A percentile compares a stretch with the other conserved stretches of the same genome.
Conservation (phyloP, 345 rosid genomes). For the Microcos paniculata region DNA sequence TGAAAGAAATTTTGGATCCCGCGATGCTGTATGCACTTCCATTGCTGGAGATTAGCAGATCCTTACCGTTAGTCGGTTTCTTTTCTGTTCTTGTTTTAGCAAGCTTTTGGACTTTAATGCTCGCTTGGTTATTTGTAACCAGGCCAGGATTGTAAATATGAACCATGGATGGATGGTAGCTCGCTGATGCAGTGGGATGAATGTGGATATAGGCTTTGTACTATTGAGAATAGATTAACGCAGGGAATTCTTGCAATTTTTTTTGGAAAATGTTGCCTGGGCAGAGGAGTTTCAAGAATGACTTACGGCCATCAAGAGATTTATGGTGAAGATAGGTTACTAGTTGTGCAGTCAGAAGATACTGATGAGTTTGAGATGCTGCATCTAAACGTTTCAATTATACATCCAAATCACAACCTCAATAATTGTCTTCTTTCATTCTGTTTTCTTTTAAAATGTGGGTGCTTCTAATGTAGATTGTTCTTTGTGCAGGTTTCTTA, state of each 20-base stretch:
- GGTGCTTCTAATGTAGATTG: conserved; percentile 28
- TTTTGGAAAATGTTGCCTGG: conserved; percentile 93
- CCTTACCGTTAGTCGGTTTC: conserved; percentile 55
- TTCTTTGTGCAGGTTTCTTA: conserved; percentile 70
- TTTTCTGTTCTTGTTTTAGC: not conserved
- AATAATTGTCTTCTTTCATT: conserved; percentile 11
- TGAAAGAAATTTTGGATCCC: conserved; percentile 66
- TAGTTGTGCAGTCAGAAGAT: conserved; percentile 97
- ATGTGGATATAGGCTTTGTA: conserved; percentile 85
- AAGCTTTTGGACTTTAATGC: not conserved
- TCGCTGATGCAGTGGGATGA: conserved; percentile 96
- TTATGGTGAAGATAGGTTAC: conserved; percentile 94
- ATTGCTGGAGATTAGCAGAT: conserved; percentile 88
- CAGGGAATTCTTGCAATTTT: conserved; percentile 91
- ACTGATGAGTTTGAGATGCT: conserved; percentile 82
- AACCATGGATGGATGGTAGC: conserved; percentile 87
- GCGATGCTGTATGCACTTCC: conserved; percentile 83
- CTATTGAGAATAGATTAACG: conserved; percentile 76
- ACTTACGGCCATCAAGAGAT: conserved; percentile 89
- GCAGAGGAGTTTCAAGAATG: conserved; percentile 92
- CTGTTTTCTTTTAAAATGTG: conserved; percentile 19
- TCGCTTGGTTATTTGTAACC: not conserved
- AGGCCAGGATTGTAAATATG: conserved; percentile 69
- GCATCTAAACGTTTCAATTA: conserved; percentile 94
- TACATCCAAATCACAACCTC: conserved; percentile 22